Conservation (phyloP, 495 filamentous ascomycete genomes). For the Tuber indicum region DNA sequence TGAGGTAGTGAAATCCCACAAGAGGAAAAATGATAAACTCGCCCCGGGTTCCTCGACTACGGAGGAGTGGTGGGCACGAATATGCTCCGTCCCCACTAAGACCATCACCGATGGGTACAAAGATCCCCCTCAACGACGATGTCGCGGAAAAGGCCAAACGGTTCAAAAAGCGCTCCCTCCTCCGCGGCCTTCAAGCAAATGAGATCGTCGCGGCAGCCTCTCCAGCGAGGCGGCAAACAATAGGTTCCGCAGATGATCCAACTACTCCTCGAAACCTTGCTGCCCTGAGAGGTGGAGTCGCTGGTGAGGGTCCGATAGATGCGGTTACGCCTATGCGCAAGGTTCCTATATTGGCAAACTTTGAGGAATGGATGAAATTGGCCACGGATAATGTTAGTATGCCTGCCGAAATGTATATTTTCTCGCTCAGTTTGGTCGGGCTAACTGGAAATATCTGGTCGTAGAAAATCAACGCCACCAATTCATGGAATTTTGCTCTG, state of each 20-base stretch:
- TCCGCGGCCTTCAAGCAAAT: conserved; percentile 85
- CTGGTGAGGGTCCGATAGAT: conserved; percentile 53
- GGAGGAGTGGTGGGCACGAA: neutral
- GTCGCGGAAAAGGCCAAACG: conserved; percentile 82
- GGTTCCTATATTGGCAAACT: conserved; percentile 91
- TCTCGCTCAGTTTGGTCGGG: neutral
- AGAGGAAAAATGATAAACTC: neutral
- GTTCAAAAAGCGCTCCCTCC: conserved; percentile 76
- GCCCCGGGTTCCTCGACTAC: neutral
- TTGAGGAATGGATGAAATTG: conserved; percentile 99
- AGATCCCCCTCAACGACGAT: conserved; percentile 93
- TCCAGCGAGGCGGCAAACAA: conserved; percentile 65
- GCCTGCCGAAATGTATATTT: neutral
- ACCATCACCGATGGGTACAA: conserved; percentile 23
- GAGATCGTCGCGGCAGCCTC: conserved; percentile 86
- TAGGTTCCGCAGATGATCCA: conserved; percentile 50
- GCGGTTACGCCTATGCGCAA: conserved; percentile 94
- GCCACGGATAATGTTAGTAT: conserved; percentile 74
- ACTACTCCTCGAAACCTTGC: conserved; percentile 54
- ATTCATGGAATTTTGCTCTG: conserved; percentile 98
- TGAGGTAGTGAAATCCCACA: neutral
- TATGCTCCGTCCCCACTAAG: conserved; percentile 25
- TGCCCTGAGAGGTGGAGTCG: conserved; percentile 47
- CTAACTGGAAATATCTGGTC: conserved; percentile 9
- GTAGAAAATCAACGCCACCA: conserved; percentile 92